Evolutionary conservation across 345 rosid genomes (phyloP).

Genomic region (Syzygium aqueum): DNA sequence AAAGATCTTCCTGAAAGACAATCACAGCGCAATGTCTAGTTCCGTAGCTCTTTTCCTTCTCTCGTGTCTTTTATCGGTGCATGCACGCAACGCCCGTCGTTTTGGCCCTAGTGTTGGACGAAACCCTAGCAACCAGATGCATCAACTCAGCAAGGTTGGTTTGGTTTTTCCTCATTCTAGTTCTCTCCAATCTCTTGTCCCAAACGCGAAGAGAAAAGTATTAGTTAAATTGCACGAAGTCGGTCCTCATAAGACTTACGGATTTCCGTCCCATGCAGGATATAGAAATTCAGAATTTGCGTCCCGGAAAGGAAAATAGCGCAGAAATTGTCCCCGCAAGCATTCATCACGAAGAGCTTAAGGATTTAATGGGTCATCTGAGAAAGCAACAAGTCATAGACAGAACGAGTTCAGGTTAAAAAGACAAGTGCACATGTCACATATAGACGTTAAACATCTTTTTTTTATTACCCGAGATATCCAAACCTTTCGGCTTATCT

Average conservation of each 20-base stretch:
- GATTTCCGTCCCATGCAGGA: background rate
- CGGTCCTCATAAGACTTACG: background rate
- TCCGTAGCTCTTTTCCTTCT: background rate
- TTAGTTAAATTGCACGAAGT: background rate
- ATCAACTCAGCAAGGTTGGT: background rate
- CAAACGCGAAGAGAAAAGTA: background rate
- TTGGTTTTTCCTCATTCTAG: background rate
- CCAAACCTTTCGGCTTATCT: background rate
- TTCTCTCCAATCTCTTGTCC: background rate
- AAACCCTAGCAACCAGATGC: background rate
- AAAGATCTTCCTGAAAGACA: background rate
- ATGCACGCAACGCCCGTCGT: slow-evolving; percentile 46
- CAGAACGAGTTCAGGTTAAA: background rate
- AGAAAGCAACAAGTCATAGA: background rate
- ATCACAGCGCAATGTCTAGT: slow-evolving; percentile 11
- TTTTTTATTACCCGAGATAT: background rate
- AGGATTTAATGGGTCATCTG: background rate
- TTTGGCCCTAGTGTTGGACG: slow-evolving; percentile 1
- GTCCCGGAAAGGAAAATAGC: background rate
- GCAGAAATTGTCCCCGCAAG: background rate
- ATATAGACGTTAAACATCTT: background rate
- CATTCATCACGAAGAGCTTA: background rate
- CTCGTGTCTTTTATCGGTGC: slow-evolving; percentile 20
- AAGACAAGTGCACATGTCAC: background rate
- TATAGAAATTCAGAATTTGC: background rate